A percentile compares a stretch with the other conserved stretches of the same genome.
Conservation (phyloP, 345 rosid genomes). For the Crucihimalaya himalaica region DNA sequence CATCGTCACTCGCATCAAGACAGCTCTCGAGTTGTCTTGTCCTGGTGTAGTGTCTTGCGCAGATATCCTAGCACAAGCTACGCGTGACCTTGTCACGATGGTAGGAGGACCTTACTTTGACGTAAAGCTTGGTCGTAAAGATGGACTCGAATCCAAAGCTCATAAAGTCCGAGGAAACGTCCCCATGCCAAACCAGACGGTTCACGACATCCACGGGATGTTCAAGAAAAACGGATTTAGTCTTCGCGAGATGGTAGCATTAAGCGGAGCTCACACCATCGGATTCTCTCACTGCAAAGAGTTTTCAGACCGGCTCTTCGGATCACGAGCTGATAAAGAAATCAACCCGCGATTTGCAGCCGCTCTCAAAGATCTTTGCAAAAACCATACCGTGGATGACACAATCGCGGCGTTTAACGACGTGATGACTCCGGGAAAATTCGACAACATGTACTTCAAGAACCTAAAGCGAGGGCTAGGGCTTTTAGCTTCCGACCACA, state of each 20-base stretch:
- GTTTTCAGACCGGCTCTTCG: conserved; percentile 45
- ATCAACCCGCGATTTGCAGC: conserved; percentile 48
- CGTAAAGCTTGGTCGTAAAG: conserved; percentile 56
- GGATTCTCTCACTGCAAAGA: conserved; percentile 65
- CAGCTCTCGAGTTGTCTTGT: conserved; percentile 54
- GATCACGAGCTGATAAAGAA: conserved; percentile 40
- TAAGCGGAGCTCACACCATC: conserved; percentile 63
- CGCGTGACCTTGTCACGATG: conserved; percentile 62
- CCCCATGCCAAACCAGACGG: conserved; percentile 44
- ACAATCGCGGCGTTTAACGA: conserved; percentile 61
- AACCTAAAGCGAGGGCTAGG: conserved; percentile 52
- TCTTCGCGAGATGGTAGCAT: conserved; percentile 52
- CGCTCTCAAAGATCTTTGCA: conserved; percentile 43
- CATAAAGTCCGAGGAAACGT: conserved; percentile 39
- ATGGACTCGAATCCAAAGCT: conserved; percentile 51
- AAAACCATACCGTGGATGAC: conserved; percentile 37
- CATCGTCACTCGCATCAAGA: conserved; percentile 48
- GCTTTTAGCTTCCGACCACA: conserved; percentile 43
- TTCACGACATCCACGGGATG: conserved; percentile 41
- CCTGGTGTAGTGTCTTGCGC: conserved; percentile 65
- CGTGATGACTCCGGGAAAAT: conserved; percentile 54
- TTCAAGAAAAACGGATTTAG: conserved; percentile 52
- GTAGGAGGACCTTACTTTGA: conserved; percentile 59
- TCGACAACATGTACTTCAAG: conserved; percentile 57
- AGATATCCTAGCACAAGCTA: conserved; percentile 52